Conservation (phyloP, 2,329 filamentous ascomycete species). For the Pseudofabraea citricarpa region DNA sequence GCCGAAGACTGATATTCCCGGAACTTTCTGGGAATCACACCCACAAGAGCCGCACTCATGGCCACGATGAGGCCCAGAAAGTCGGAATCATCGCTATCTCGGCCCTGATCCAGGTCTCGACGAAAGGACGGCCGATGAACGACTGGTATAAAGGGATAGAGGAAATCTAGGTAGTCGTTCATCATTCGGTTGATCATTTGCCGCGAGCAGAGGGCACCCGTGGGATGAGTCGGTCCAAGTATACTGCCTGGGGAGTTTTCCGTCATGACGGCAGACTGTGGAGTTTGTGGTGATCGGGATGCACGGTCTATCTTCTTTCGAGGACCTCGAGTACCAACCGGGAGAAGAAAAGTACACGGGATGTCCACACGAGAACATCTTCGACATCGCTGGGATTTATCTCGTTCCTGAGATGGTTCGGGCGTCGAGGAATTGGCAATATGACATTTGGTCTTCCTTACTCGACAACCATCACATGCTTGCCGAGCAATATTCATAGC, state of each 20-base stretch:
- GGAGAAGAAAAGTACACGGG: conserved; percentile 3
- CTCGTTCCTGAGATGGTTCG: neutral
- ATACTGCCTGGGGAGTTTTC: neutral
- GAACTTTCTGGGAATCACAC: conserved; percentile 3
- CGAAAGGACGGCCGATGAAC: conserved; percentile 5
- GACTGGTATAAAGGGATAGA: conserved; percentile 4
- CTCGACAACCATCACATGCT: conserved; percentile 5
- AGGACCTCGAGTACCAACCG: conserved; percentile 2
- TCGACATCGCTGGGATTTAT: conserved; percentile 1
- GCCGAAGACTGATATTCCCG: neutral
- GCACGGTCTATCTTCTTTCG: neutral
- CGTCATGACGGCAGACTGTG: neutral
- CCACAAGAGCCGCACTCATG: neutral
- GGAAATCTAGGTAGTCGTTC: conserved; percentile 2
- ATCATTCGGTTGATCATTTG: conserved; percentile 1
- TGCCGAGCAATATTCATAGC: conserved; percentile 2
- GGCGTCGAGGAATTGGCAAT: neutral
- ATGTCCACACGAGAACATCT: conserved; percentile 1
- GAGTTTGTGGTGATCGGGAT: neutral
- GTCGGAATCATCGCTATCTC: conserved; percentile 1
- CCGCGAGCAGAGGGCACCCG: conserved; percentile 1
- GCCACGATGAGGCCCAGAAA: conserved; percentile 4
- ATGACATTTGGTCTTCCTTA: conserved; percentile 3
- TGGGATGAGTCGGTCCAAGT: neutral
- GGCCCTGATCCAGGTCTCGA: neutral